Evolutionary conservation across 495 filamentous ascomycete species (phyloP).

Genomic region (Penicillium cosmopolitanum): DNA sequence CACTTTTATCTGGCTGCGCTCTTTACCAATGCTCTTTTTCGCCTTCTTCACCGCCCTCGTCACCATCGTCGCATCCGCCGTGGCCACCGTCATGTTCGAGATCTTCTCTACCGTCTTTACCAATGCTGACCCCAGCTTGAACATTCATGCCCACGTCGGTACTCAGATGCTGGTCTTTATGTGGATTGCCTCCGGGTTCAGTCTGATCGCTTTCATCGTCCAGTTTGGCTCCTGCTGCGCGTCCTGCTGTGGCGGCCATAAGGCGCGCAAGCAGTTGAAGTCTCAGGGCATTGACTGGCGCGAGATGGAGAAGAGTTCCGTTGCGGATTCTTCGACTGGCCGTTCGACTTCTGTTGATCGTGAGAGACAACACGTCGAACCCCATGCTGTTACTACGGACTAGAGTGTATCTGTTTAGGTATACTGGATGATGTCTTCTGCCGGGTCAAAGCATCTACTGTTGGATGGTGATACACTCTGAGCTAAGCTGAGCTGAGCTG

Average conservation of each 20-base stretch:
- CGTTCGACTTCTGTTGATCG: conserved; percentile 31
- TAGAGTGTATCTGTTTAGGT: conserved; percentile 5
- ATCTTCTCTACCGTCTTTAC: conserved; percentile 75
- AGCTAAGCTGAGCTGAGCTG: no score
- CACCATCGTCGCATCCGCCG: conserved; percentile 68
- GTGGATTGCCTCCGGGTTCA: conserved; percentile 77
- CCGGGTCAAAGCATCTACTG: not conserved
- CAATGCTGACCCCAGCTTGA: conserved; percentile 63
- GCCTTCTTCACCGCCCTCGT: conserved; percentile 65
- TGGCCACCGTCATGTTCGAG: conserved; percentile 79
- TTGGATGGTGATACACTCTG: no score
- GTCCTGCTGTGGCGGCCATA: conserved; percentile 47
- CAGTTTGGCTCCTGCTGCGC: conserved; percentile 73
- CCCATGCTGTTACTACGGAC: conserved; percentile 16
- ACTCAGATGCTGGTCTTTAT: conserved; percentile 82
- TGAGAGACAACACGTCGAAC: conserved; percentile 66
- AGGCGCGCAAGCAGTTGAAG: conserved; percentile 46
- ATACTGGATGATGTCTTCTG: not conserved
- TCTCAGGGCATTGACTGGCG: conserved; percentile 23
- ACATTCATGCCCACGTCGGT: conserved; percentile 74
- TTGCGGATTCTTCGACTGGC: not conserved
- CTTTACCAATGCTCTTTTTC: conserved; percentile 60
- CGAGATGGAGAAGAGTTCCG: conserved; percentile 22
- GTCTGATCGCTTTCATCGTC: conserved; percentile 68
- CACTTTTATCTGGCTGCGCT: conserved; percentile 49